Conservation (phyloP, 2,329 filamentous ascomycete species). For the Emericellopsis cladophorae region DNA sequence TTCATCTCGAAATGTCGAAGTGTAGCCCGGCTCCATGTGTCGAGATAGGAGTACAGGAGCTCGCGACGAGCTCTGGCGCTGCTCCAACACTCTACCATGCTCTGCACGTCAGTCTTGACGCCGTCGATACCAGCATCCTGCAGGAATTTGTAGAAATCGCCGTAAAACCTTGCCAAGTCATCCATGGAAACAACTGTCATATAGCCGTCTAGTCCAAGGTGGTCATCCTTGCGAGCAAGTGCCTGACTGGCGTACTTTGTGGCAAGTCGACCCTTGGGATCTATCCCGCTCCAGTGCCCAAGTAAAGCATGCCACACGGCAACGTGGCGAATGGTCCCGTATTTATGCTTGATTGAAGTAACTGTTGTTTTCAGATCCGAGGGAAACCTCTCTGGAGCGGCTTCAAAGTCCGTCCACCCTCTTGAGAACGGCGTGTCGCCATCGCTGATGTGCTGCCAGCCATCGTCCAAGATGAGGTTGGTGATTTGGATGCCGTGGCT, state of each 20-base stretch:
- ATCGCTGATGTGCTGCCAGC: slow-evolving; percentile 70
- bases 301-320: slow-evolving; percentile 89
- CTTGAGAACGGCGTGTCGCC: slow-evolving; percentile 40
- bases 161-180: slow-evolving; percentile 66
- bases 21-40: slow-evolving; percentile 71
- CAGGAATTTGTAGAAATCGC: slow-evolving; percentile 85
- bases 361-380: slow-evolving; percentile 63
- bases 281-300: slow-evolving; percentile 86
- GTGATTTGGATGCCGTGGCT: slow-evolving; percentile 63
- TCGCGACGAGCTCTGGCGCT: slow-evolving; percentile 56
- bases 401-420: slow-evolving; percentile 77
- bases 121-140: slow-evolving; percentile 62
- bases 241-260: slow-evolving; percentile 65
- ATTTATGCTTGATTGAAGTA: slow-evolving; percentile 51
- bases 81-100: slow-evolving; percentile 67
- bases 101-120: slow-evolving; percentile 90
- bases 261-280: slow-evolving; percentile 61
- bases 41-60: slow-evolving; percentile 65
- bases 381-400: slow-evolving; percentile 67
- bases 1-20: slow-evolving; percentile 67
- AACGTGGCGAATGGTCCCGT: slow-evolving; percentile 67
- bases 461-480: slow-evolving; percentile 91
- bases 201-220: slow-evolving; percentile 32
- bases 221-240: slow-evolving; percentile 6
- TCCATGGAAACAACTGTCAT: slow-evolving; percentile 64